Evolutionary conservation across 78 protist genomes (phyloP).

Genomic region (Tieghemostelium lacteum): DNA sequence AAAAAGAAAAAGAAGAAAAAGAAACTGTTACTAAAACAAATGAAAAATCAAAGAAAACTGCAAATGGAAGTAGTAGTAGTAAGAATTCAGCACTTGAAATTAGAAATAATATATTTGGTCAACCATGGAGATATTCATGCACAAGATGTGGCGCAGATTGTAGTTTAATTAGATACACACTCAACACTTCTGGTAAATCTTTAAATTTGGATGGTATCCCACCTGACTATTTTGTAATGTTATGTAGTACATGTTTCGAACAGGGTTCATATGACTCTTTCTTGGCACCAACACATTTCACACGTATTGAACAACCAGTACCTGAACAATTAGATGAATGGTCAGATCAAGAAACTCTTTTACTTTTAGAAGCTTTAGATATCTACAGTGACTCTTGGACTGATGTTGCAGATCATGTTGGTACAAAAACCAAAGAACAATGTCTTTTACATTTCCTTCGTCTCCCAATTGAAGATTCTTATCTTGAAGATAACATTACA

Average conservation of each 20-base stretch:
- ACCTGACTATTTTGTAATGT: background rate
- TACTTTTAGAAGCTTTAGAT: slow-evolving; percentile 80
- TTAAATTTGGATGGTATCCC: slow-evolving; percentile 5
- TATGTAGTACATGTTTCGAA: slow-evolving; percentile 31
- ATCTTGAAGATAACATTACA: slow-evolving; percentile 67
- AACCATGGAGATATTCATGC: slow-evolving; percentile 47
- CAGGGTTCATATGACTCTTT: slow-evolving; percentile 17
- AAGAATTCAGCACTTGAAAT: slow-evolving; percentile 19
- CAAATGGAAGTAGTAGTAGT: background rate
- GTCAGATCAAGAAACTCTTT: slow-evolving; percentile 85
- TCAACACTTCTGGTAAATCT: background rate
- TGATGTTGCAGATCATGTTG: slow-evolving; percentile 75
- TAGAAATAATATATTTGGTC: slow-evolving; percentile 44
- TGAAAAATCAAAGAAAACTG: background rate
- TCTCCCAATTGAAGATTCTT: slow-evolving; percentile 85
- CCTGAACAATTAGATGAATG: slow-evolving; percentile 46
- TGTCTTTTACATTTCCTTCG: slow-evolving; percentile 83
- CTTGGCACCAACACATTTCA: slow-evolving; percentile 6
- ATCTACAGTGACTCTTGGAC: slow-evolving; percentile 76
- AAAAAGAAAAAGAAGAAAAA: background rate
- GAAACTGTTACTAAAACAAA: background rate
- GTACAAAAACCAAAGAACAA: slow-evolving; percentile 82
- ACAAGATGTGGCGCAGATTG: slow-evolving; percentile 41
- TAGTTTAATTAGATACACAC: background rate
- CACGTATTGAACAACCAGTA: slow-evolving; percentile 30